phyloP scores from a whole-genome alignment of 768 basidiomycete species.

The Neoboletus subvelutipes region DNA sequence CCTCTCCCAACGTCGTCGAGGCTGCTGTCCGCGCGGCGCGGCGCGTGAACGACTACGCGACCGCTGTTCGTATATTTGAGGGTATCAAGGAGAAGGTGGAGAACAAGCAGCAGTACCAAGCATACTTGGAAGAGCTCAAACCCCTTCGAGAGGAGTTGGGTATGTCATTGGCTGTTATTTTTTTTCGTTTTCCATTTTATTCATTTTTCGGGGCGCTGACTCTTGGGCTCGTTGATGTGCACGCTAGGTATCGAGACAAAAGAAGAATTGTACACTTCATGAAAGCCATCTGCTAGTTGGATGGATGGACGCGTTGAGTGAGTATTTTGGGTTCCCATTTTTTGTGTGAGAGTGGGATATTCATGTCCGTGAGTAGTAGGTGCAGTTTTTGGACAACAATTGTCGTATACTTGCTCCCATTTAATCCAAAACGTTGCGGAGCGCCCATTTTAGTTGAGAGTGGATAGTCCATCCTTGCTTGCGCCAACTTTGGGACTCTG shows the following conservation, averaged over 20 bases:
- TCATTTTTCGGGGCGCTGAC: neutral
- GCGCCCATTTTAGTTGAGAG: neutral
- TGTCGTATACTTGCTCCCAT: constrained; percentile 18
- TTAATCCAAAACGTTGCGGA: constrained; percentile 21
- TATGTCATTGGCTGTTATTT: constrained; percentile 34
- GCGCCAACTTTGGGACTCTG: too few relatives aligned
- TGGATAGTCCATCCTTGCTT: neutral
- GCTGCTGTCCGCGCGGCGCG: constrained; percentile 85
- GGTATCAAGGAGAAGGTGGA: constrained; percentile 97
- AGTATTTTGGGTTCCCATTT: neutral
- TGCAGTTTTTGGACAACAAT: constrained; percentile 20
- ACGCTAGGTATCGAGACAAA: constrained; percentile 53
- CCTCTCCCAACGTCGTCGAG: constrained; percentile 79
- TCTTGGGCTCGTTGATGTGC: neutral
- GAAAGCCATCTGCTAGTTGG: constrained; percentile 17
- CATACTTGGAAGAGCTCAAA: constrained; percentile 90
- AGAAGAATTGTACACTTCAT: constrained; percentile 62
- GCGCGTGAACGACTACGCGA: constrained; percentile 95
- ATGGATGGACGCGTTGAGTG: constrained; percentile 19
- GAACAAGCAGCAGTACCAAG: constrained; percentile 92
- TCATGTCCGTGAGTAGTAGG: constrained; percentile 24
- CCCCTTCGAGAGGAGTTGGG: constrained; percentile 89
- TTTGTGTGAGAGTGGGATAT: neutral
- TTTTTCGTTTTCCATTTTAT: neutral
- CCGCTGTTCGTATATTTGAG: constrained; percentile 94